Base-by-base conservation (phyloP, 768 basidiomycete genomes). In the Leccinum rimulosum region DNA sequence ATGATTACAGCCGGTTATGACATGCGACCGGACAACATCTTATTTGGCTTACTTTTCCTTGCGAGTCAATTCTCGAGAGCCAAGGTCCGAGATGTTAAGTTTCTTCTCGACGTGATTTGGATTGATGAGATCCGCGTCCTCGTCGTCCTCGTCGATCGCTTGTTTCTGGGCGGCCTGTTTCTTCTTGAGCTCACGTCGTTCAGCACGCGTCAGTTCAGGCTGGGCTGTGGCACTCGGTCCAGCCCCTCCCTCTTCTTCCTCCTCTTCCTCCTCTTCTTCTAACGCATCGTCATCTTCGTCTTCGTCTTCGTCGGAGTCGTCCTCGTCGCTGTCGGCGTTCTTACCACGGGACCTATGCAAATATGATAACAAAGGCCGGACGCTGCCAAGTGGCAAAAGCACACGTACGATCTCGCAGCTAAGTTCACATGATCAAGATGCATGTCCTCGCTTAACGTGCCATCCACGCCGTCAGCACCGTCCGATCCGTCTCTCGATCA, bases 161-260 rank as follows among this genome's bases (percentile, higher is more conserved):
- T 69, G 52, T 60, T 74, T 80, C 71, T 55, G 3, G 4, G 79
- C 77, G 25, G 80, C 80, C 68, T 89, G 85, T 69, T 90, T 87
- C 82, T 90, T 94, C 84, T 95, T 95, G 68, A 89, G 73, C 31
- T 88, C 93, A 63, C 82, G 84, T 59, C 91, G 79, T 73, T 95
- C 87, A 1, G 82, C 75, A 36, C 93, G 85, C 14, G 82, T 79
- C 55, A 94, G 76, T 69, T 89, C 90, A 15, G 78, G 81, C 65
- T 79, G 77, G 31, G 17, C 15, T 45, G 68, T 61, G 57, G 65
- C 63, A 50, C 64, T 69, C 5, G 72, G 63, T 10, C 64, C 69
- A 11, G 72, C 71, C 6, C 63, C 75, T 6, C 72, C 75, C 7
- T 75, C 80, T 0, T 75, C 78, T 0, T 72, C 73, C 0, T 79